Evolutionary conservation across 108 stramenopile genomes (phyloP).

Genomic region (Fistulifera solaris): DNA sequence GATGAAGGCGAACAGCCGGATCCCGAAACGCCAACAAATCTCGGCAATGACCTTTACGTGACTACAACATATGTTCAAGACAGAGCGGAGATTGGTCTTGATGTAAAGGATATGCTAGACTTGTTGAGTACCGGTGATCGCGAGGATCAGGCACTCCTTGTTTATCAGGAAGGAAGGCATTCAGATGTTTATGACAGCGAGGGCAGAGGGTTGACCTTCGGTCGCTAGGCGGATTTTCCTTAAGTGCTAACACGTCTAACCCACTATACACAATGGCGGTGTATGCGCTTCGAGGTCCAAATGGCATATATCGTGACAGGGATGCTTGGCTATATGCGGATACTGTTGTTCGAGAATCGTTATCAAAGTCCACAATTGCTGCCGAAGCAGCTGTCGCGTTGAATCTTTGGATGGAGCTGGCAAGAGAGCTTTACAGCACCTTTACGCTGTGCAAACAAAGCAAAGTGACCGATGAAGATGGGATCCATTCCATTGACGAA

Average conservation of each 20-base stretch:
- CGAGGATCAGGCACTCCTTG: conserved; percentile 26
- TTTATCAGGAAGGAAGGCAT: conserved; percentile 61
- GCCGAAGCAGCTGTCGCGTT: conserved; percentile 56
- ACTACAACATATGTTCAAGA: conserved; percentile 70
- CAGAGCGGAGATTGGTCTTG: conserved; percentile 52
- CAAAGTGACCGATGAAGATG: conserved; percentile 33
- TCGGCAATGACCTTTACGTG: conserved; percentile 58
- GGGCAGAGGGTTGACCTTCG: conserved; percentile 40
- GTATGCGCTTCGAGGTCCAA: conserved; percentile 46
- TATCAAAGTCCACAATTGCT: conserved; percentile 31
- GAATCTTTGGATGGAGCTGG: conserved; percentile 74
- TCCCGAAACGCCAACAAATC: conserved; percentile 38
- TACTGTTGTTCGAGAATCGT: conserved; percentile 40
- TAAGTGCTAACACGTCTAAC: conserved; percentile 28
- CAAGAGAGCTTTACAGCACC: conserved; percentile 45
- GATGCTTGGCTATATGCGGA: conserved; percentile 56
- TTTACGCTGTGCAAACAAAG: conserved; percentile 29
- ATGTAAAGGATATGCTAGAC: conserved; percentile 54
- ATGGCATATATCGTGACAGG: conserved; percentile 36
- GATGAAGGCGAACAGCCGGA: conserved; percentile 12
- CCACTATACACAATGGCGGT: conserved; percentile 58
- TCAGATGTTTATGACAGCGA: conserved; percentile 51
- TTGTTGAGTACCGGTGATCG: conserved; percentile 28
- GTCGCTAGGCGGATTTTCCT: conserved; percentile 44
- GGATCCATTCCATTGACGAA: conserved; percentile 59